Conservation (phyloP, 768 basidiomycete species). For the Pulveroboletus sp. region DNA sequence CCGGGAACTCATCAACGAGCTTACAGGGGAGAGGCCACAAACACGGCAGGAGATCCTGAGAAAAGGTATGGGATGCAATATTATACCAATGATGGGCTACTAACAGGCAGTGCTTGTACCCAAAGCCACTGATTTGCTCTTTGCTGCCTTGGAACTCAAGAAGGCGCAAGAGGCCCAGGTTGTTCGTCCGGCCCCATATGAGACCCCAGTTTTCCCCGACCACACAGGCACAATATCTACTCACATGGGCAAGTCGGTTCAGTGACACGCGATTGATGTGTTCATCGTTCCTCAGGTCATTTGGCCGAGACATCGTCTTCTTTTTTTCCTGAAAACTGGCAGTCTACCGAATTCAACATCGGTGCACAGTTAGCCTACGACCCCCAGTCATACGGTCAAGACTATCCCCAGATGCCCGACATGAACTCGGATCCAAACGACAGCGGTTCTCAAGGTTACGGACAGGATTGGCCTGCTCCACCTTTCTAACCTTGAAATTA, state of each 20-base stretch:
- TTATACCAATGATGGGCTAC: neutral
- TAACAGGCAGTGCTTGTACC: neutral
- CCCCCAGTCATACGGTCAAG: neutral
- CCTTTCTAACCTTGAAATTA: neutral
- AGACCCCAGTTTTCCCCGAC: neutral
- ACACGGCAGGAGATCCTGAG: conserved; percentile 22
- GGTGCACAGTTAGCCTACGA: neutral
- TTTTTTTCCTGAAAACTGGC: neutral
- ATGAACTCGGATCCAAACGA: neutral
- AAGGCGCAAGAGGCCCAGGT: neutral
- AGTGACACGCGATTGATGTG: neutral
- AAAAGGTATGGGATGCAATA: conserved; percentile 9
- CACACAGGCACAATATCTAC: neutral
- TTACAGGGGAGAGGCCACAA: conserved; percentile 11
- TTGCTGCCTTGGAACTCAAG: neutral
- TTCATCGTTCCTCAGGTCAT: conserved; percentile 8
- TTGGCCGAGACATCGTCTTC: neutral
- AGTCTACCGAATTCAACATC: neutral
- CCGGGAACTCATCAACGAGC: conserved; percentile 13
- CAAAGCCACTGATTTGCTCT: conserved; percentile 12
- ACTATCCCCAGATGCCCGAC: neutral
- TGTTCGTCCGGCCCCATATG: neutral
- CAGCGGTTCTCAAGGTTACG: neutral
- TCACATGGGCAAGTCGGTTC: conserved; percentile 8
- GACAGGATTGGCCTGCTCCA: neutral